These are phyloP conservation scores for Litchi chinensis DNA, from an alignment of 345 rosid species.

Conservation along the genomic window DNA sequence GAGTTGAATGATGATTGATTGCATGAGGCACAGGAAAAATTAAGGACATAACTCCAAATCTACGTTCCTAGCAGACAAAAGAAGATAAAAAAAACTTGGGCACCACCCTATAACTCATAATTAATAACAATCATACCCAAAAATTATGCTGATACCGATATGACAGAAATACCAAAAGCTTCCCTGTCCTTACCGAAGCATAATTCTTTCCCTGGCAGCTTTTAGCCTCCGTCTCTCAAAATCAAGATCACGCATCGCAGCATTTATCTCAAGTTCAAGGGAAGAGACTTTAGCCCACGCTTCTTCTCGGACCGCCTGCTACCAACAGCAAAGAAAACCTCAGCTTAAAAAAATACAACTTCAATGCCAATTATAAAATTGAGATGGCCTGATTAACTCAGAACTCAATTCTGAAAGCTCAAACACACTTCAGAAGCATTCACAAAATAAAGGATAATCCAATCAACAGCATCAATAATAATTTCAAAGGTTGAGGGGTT, in stretches of 20 bases:
- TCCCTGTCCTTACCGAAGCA: conserved; percentile 76
- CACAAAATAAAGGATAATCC: background rate
- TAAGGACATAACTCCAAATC: background rate
- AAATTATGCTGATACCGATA: background rate
- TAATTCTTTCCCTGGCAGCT: conserved; percentile 97
- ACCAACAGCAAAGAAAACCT: conserved; percentile 60
- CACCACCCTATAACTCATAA: background rate
- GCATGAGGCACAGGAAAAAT: background rate
- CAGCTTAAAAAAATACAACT: conserved; percentile 53
- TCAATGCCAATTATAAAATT: conserved; percentile 10
- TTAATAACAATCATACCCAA: background rate
- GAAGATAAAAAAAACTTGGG: background rate
- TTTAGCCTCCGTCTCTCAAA: conserved; percentile 87
- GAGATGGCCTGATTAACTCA: conserved; percentile 5
- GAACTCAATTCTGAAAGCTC: background rate
- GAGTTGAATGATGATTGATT: background rate
- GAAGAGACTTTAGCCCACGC: conserved; percentile 96
- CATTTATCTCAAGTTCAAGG: conserved; percentile 82
- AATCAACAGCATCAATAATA: background rate
- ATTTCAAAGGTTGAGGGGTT: background rate
- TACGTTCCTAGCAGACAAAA: background rate
- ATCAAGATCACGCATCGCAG: conserved; percentile 83
- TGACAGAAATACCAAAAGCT: background rate
- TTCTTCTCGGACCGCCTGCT: conserved; percentile 99
- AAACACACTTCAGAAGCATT: background rate